phyloP scores from a whole-genome alignment of 139 green algal genomes.

The Volvox africanus region DNA sequence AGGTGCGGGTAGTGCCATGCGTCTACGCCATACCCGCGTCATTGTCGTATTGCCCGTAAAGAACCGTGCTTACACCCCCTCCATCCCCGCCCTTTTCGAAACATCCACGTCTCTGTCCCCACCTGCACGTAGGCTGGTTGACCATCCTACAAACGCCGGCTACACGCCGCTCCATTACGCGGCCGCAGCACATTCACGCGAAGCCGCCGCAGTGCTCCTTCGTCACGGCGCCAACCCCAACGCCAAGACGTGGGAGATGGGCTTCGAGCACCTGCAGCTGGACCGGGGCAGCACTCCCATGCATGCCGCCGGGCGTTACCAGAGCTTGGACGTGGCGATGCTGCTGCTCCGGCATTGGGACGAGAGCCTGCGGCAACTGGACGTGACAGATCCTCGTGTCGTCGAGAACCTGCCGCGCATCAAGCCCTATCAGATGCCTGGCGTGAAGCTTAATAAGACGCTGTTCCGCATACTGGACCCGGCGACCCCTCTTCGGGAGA shows the following conservation, averaged over 20 bases:
- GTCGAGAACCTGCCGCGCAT: background rate
- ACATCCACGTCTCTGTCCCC: too few relatives aligned
- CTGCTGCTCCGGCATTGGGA: conserved; percentile 28
- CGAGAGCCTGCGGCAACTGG: background rate
- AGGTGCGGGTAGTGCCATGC: too few relatives aligned
- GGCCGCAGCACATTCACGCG: background rate
- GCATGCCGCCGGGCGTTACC: background rate
- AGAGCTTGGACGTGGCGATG: conserved; percentile 17
- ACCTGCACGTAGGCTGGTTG: background rate
- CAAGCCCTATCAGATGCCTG: conserved; percentile 13
- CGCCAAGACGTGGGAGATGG: background rate
- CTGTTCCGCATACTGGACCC: conserved; percentile 27
- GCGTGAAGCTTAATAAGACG: background rate
- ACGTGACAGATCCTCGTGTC: conserved; percentile 35
- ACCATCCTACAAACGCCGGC: background rate
- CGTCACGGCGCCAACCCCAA: conserved; percentile 16
- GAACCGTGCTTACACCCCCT: too few relatives aligned
- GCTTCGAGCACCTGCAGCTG: background rate
- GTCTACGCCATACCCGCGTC: too few relatives aligned
- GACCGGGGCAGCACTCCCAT: conserved; percentile 15
- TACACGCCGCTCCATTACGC: conserved; percentile 41
- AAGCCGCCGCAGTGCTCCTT: conserved; percentile 1
- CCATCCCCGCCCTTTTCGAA: too few relatives aligned
- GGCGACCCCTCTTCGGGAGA: background rate
- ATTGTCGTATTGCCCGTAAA: too few relatives aligned